Evolutionary conservation across 2,329 filamentous ascomycete species (phyloP), one percentile per base, ranked within the genome.

Genomic region (Penicillium sp.): DNA sequence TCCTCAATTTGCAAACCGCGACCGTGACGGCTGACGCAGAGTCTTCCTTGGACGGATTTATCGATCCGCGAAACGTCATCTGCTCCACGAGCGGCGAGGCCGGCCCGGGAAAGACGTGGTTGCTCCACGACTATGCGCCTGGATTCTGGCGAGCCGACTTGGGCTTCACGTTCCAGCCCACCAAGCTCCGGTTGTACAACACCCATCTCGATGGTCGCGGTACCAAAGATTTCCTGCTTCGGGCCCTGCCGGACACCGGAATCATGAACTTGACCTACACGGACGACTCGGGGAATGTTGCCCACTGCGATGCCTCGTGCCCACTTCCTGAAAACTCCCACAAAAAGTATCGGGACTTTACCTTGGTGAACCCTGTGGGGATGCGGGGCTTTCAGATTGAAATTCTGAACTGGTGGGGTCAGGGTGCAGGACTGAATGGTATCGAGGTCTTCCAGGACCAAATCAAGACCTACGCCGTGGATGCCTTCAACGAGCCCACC

Each of bases 241-340:
- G 88, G 24, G 88, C 90, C 13, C 74, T 91, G 49, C 90, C 91
- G 4, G 82, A 91, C 61, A 84, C 87, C 53, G 93, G 93, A 45
- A 96, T 98, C 66, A 88, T 98, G 83, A 96, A 97, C 69, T 78
- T 98, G 63, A 95, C 90, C 34, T 97, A 93, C 60, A 83, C 84
- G 54, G 89, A 97, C 62, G 73, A 66, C 35, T 86, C 81, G 1
- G 85, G 86, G 26, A 73, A 80, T 43, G 84, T 84, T 47, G 71
- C 74, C 28, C 83, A 79, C 48, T 98, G 93, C 71, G 89, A 90
- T 45, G 85, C 83, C 52, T 78, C 82, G 61, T 98, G 93, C 60
- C 88, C 90, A n/a, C 77, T 98, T 41, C 89, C 86, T 53, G 76
- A 83, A 62, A 82, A 88, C 60, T 71, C 76, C 13, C 79, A 76